Evolutionary conservation across 2,329 filamentous ascomycete genomes (phyloP).

Genomic region (Diaporthe longicolla): DNA sequence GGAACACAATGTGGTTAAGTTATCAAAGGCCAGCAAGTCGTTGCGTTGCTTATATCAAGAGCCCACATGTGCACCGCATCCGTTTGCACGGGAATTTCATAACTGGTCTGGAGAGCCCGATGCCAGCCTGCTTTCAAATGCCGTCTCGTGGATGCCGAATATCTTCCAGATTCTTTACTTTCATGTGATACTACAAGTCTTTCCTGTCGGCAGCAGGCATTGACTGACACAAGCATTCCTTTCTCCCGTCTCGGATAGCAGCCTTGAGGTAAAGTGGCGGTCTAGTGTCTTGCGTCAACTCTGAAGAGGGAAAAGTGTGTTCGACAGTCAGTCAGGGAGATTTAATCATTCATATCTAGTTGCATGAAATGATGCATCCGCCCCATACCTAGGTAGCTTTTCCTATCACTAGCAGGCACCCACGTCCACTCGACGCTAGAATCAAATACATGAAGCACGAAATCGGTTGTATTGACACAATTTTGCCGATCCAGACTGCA

Average conservation of each 20-base stretch:
- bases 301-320: neutral
- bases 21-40: neutral
- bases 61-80: neutral
- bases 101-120: neutral
- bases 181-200: neutral
- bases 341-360: too few species aligned
- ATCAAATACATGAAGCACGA: neutral
- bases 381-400: too few species aligned
- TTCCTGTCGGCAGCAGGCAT: neutral
- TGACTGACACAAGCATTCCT: neutral
- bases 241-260: slow-evolving; percentile 14
- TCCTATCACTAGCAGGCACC: neutral
- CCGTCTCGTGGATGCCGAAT: neutral
- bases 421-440: neutral
- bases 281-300: neutral
- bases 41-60: neutral
- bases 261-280: neutral
- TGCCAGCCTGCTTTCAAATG: neutral
- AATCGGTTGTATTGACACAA: neutral
- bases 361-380: neutral
- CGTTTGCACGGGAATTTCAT: neutral
- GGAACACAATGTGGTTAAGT: neutral
- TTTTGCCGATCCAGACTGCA: too few species aligned
- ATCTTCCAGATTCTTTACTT: neutral
- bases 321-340: neutral